Base-by-base conservation (phyloP, 2,329 filamentous ascomycete genomes). In the Penicillium sclerotiorum region DNA sequence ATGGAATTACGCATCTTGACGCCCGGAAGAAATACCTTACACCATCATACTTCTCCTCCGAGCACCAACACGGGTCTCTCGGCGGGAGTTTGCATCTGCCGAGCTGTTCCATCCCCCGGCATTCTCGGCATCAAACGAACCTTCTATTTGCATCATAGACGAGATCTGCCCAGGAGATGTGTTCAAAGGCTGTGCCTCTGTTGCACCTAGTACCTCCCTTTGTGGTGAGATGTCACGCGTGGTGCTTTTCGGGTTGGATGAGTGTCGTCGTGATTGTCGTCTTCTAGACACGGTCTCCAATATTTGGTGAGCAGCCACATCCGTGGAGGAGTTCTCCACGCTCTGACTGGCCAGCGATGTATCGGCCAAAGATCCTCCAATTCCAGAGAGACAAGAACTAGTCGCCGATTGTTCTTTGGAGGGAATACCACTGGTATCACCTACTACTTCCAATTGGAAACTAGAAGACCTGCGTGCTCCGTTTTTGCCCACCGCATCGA, bases 401-500 rank as follows among this genome's bases (percentile, higher is more conserved):
- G 20, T 15, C 9, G 28, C 15, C 8, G 25, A 15, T n/a, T 46
- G 50, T 20, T 22, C 49, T 46, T 23, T 32, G 4, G 21, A 28
- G 15, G 23, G 20, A 13, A 48, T 46, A n/a, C 55, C 46, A 9
- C 28, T 39, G 21, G 55, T 56, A 43, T 59, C 65, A 63, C 62
- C 64, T 66, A 70, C 48, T 67, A 68, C 42, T 67, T 77, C 68
- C 73, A 72, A 36, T 25, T 60, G 60, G 38, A 67, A 79, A 63
- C 62, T 80, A 69, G 53, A 81, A 46, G 28, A 77, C 75, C 60
- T 76, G 74, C 70, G 61, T 49, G 63, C 56, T 42, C 63, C 59
- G 45, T 65, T 81, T n/a, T 81, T 84, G 9, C 80, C 72, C 12
- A 93, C 88, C 1, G 88, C 89, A 67, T 91, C 88, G 28, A 87